Base-by-base conservation (phyloP, 768 basidiomycete species). In the Kwoniella pini region DNA sequence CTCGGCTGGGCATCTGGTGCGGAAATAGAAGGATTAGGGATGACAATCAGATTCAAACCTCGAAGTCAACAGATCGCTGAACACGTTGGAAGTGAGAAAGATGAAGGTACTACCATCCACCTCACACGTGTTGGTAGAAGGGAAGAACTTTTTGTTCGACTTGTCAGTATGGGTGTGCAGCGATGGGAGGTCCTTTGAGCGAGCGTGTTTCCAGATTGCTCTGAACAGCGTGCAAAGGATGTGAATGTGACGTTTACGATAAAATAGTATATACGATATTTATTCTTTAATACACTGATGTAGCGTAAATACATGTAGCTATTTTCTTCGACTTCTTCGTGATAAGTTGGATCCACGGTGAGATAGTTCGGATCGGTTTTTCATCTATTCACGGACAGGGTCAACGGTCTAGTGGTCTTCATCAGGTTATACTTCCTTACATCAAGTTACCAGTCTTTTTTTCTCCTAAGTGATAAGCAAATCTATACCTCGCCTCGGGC, bases 1-100 rank as follows among this genome's bases (percentile, higher is more conserved):
- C 76, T 81, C 24, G 80, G 79, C 0, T 81, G 78, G 77, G 79
- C 73, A 2, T 76, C 77, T 4, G 69, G 72, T 13, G 76, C 79
- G 31, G 78, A 79, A 21, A 65, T 81, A 52, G 79, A 80, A 53
- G 77, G 78, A 10, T 75, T 78, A 49, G 79, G 79, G 3, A 60
- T 81, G 59, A 69, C 78, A 17, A 38, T 80, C 40, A 63, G 80
- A 10, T 74, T 81, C 74, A 80, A 80, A 60, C 36, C 65, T 10
- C 46, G 49, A 3, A 38, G 43, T 15, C 66, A 76, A 51, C 65
- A 64, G 55, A 46, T 67, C 9, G 27, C 31, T 10, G 70, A 72
- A 27, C 36, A 65, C 13, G 48, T 69, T 26, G 77, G 76, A 1
- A 38, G 45, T 24, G 55, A 62, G 43, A 57, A 62, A 39, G 60